Evolutionary conservation across 2,329 filamentous ascomycete genomes (phyloP).

Genomic region (Exophiala lecanii-corni): DNA sequence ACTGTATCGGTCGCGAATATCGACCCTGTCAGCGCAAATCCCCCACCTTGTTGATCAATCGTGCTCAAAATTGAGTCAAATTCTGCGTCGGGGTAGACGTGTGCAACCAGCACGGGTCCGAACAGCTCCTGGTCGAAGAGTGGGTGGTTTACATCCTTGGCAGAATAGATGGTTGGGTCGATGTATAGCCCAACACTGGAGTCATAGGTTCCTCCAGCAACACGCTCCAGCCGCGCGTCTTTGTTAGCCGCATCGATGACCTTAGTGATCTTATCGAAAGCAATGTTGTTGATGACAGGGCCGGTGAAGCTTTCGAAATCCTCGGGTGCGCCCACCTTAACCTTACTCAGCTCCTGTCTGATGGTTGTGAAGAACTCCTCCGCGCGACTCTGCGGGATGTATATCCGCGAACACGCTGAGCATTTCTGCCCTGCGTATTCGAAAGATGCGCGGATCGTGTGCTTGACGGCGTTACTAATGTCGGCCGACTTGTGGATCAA

Average conservation of each 20-base stretch:
- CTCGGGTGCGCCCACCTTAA: constrained; percentile 32
- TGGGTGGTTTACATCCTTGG: constrained; percentile 39
- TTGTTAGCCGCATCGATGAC: constrained; percentile 44
- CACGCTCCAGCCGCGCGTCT: constrained; percentile 40
- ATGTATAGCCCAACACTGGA: constrained; percentile 32
- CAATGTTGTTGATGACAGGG: constrained; percentile 46
- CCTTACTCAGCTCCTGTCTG: constrained; percentile 19
- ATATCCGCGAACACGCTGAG: constrained; percentile 45
- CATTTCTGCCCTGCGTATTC: constrained; percentile 53
- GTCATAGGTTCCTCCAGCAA: constrained; percentile 45
- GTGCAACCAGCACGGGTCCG: constrained; percentile 43
- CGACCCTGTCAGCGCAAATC: constrained; percentile 46
- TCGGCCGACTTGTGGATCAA: constrained; percentile 47
- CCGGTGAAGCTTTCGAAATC: constrained; percentile 41
- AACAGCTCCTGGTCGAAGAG: constrained; percentile 48
- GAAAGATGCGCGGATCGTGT: constrained; percentile 47
- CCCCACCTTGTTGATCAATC: constrained; percentile 41
- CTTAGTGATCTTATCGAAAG: constrained; percentile 44
- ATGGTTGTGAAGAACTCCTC: constrained; percentile 27
- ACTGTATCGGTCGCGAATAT: constrained; percentile 48
- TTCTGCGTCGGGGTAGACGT: constrained; percentile 47
- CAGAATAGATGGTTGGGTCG: constrained; percentile 45
- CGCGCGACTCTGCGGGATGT: constrained; percentile 27
- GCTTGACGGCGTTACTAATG: constrained; percentile 42
- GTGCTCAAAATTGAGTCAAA: constrained; percentile 35